Conservation (phyloP, 1,139 yeast species). For the Sugiyamaella xylanicola region DNA sequence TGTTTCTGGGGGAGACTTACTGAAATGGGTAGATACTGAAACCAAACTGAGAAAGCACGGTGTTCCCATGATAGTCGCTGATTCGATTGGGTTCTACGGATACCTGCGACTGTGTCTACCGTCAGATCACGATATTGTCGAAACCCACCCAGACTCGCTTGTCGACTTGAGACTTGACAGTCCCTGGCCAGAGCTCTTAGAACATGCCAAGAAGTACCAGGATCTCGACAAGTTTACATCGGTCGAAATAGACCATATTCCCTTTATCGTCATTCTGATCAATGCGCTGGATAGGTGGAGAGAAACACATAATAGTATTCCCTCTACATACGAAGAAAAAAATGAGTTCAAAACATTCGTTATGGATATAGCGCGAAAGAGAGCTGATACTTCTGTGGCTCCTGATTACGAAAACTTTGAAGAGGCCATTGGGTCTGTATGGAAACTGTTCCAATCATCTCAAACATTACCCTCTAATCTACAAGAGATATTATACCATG, state of each 20-base stretch:
- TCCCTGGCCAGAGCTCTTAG: slow-evolving; percentile 76
- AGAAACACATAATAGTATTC: slow-evolving; percentile 41
- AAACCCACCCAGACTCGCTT: slow-evolving; percentile 70
- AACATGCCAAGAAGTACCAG: slow-evolving; percentile 55
- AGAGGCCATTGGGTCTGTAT: slow-evolving; percentile 67
- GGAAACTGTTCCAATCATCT: slow-evolving; percentile 48
- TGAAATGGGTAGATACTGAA: slow-evolving; percentile 40
- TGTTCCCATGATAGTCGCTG: slow-evolving; percentile 58
- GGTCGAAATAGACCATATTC: slow-evolving; percentile 67
- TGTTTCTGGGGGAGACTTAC: slow-evolving; percentile 44
- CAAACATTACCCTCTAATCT: slow-evolving; percentile 43
- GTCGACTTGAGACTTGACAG: slow-evolving; percentile 69
- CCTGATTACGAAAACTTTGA: slow-evolving; percentile 61
- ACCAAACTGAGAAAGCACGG: slow-evolving; percentile 48
- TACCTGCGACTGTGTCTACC: slow-evolving; percentile 53
- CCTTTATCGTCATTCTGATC: slow-evolving; percentile 67
- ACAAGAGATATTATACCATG: slow-evolving; percentile 34
- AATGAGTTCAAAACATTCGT: slow-evolving; percentile 48
- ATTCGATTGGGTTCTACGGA: slow-evolving; percentile 69
- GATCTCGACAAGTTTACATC: slow-evolving; percentile 44
- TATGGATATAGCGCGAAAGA: background rate
- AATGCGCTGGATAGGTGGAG: slow-evolving; percentile 57
- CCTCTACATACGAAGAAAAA: slow-evolving; percentile 52
- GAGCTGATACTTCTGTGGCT: slow-evolving; percentile 13
- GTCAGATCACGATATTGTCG: slow-evolving; percentile 65